Evolutionary conservation across 2,329 filamentous ascomycete species (phyloP), one percentile per base, ranked within the genome.

Genomic region (Phyllosticta citriasiana): DNA sequence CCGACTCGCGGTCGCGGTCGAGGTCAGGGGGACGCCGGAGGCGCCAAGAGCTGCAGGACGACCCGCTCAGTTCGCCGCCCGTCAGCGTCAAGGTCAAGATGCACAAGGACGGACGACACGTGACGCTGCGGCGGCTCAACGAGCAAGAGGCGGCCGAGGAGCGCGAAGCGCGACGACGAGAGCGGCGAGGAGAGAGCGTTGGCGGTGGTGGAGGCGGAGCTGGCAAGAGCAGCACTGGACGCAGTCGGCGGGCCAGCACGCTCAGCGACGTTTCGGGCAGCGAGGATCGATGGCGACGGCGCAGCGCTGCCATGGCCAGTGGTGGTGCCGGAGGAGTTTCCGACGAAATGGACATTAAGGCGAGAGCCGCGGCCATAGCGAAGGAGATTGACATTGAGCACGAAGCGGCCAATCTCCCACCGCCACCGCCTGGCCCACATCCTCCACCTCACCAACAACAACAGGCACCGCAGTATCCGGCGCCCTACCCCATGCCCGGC

Each of bases 71-170:
- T 25, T 83, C 82, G 0, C 83, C 82, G n/a, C 82, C 83, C 2
- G 82, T 86, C 55, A 84, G 81, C 30, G 79, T 87, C 60, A 85
- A 86, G 69, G 79, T 87, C 52, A 84, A 85, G 68, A 84, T 86
- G 79, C 83, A 86, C 70, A 80, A 82, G 62, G 83, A 86, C 64
- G 83, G 83, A 25, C 78, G 83, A 7, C 82, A 84, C 66, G 83
- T 87, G 40, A 87, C 84, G 2, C 76, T 87, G 7, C 78, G 84
- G 27, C 76, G 83, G 12, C 73, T 87, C 26, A 84, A 82, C 10
- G 82, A 84, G 66, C 80, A 84, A 72, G 84, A 86, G 74, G 83
- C 83, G 14, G 82, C 81, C 9, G 82, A 82, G 6, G 82, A 82
- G 64, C 80, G 83, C 27, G 80, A 83, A 65, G 79, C 80, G 8